These are phyloP conservation scores for Penicillium ucsense DNA, from an alignment of 495 filamentous ascomycete species.

Conservation along the genomic window DNA sequence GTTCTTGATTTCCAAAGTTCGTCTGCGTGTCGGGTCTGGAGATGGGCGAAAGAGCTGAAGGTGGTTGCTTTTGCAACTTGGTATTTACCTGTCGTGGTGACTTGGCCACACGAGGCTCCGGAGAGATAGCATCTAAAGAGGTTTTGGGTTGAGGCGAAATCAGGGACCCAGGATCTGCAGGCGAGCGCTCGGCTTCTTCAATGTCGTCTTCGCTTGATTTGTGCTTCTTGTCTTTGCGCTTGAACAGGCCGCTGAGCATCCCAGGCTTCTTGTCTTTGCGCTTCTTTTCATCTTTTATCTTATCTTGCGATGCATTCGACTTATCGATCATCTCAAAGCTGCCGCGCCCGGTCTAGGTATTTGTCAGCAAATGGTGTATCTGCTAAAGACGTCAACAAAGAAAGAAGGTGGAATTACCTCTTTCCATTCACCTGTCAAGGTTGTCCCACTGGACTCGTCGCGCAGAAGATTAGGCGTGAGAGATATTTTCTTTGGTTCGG, in stretches of 20 bases:
- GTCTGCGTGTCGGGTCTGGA: neutral
- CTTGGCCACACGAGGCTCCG: constrained; percentile 40
- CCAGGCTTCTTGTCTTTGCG: constrained; percentile 86
- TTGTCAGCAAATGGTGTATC: constrained; percentile 39
- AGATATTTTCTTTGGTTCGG: constrained; percentile 94
- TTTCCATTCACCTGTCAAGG: constrained; percentile 52
- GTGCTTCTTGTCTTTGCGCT: constrained; percentile 81
- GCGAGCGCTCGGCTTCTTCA: constrained; percentile 52
- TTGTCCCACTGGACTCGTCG: constrained; percentile 55
- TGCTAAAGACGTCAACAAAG: neutral
- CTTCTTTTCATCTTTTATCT: constrained; percentile 68
- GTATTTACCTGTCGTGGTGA: constrained; percentile 58
- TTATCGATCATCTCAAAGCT: constrained; percentile 48
- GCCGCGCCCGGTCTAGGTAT: constrained; percentile 25
- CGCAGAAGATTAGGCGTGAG: constrained; percentile 90
- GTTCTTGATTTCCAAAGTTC: constrained; percentile 8
- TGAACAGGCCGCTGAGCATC: constrained; percentile 91
- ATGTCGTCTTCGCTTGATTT: constrained; percentile 59
- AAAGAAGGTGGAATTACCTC: constrained; percentile 44
- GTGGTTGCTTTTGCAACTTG: constrained; percentile 15
- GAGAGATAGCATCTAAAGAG: constrained; percentile 36
- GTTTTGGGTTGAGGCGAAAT: constrained; percentile 42
- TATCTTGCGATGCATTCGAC: constrained; percentile 39
- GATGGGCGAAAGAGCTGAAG: constrained; percentile 1
- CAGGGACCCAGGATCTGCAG: constrained; percentile 39